A percentile compares a stretch with the other conserved stretches of the same genome.
These are phyloP conservation scores for Malus sylvestris DNA, from an alignment of 306 rosid genomes.

Conservation along the genomic window DNA sequence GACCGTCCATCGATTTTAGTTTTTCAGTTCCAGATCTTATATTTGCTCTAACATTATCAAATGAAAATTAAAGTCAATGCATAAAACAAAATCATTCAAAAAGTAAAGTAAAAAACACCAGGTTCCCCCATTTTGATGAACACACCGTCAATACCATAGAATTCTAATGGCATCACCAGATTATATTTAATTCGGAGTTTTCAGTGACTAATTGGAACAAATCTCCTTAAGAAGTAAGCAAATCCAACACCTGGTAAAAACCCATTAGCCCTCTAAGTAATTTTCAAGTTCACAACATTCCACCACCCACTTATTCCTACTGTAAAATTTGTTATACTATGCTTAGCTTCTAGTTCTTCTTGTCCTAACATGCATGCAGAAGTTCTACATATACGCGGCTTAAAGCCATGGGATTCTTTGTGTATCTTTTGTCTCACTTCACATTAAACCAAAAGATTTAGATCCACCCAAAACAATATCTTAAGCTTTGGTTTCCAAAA, in stretches of 20 bases:
- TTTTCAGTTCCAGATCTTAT: neutral
- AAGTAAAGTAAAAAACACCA: neutral
- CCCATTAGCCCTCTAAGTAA: conserved; percentile 33
- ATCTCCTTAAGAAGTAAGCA: conserved; percentile 37
- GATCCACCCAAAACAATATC: conserved; percentile 36
- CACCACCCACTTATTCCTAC: conserved; percentile 40
- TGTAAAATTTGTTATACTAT: conserved; percentile 20
- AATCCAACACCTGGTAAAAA: conserved; percentile 31
- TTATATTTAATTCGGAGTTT: conserved; percentile 21
- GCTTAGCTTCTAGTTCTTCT: conserved; percentile 16
- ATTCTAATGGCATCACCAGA: conserved; percentile 31
- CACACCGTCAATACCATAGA: neutral
- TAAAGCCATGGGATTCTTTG: conserved; percentile 11
- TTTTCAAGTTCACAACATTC: conserved; percentile 29
- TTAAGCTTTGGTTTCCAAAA: neutral
- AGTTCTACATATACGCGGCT: conserved; percentile 35
- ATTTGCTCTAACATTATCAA: neutral
- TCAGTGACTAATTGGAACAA: conserved; percentile 16
- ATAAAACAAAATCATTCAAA: neutral
- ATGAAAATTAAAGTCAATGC: neutral
- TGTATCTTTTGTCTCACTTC: conserved; percentile 18
- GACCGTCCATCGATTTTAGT: neutral
- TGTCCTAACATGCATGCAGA: conserved; percentile 34
- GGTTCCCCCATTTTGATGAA: neutral
- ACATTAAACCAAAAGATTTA: conserved; percentile 14